These are phyloP conservation scores for Thalassiosira hispida DNA, from an alignment of 352 stramenopile species.

Conservation along the genomic window DNA sequence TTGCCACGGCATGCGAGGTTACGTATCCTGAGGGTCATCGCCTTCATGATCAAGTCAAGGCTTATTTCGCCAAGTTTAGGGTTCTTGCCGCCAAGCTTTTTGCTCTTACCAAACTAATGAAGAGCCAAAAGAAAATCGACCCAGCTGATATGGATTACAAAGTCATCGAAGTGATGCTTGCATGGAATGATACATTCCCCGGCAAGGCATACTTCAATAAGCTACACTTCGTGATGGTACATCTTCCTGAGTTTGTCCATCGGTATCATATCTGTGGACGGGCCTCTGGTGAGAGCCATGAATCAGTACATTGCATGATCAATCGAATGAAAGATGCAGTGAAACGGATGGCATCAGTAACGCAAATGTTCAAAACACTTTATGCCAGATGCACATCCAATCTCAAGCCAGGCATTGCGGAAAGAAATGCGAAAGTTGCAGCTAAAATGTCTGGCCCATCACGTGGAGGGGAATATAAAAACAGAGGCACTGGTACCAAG, in stretches of 20 bases:
- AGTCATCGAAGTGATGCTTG: neutral
- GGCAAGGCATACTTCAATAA: neutral
- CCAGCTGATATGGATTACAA: too few species aligned
- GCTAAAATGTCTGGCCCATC: neutral
- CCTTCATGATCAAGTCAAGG: neutral
- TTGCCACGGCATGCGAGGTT: neutral
- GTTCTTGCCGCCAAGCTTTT: neutral
- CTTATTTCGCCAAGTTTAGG: neutral
- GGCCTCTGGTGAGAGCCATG: constrained; percentile 2
- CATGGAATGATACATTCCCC: neutral
- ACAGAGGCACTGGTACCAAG: neutral
- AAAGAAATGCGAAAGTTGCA: neutral
- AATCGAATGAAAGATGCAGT: neutral
- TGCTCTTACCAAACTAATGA: constrained; percentile 5
- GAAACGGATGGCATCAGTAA: neutral
- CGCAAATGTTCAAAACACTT: neutral
- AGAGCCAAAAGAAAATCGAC: constrained; percentile 13
- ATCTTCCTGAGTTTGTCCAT: neutral
- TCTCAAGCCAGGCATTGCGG: neutral
- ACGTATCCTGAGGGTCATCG: neutral
- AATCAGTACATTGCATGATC: neutral
- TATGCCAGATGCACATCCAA: neutral
- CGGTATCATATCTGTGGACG: neutral
- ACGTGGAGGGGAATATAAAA: neutral
- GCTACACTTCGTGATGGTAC: constrained; percentile 4